phyloP scores from a whole-genome alignment of 139 green algal species.

The Yamagishiella unicocca region DNA sequence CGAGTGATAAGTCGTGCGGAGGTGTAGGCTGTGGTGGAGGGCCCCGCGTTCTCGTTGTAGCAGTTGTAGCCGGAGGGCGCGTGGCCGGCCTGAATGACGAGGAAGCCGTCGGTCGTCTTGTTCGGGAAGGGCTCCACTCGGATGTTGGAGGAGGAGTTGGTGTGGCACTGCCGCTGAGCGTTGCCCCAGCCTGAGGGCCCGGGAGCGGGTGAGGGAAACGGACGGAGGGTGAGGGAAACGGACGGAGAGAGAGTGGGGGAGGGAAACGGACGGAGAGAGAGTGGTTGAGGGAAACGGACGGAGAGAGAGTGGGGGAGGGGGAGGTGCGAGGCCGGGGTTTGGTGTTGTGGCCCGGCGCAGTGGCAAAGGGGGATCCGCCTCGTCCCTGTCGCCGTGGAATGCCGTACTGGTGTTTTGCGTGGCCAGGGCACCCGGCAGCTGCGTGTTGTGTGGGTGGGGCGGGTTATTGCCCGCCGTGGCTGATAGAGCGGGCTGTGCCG shows the following conservation, averaged over 20 bases:
- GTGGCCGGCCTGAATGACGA: constrained; percentile 7
- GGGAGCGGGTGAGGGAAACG: not conserved
- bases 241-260: not conserved
- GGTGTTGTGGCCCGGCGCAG: too few relatives aligned
- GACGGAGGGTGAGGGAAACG: not conserved
- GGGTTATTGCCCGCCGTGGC: too few relatives aligned
- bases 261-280: not conserved
- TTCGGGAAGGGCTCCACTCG: not conserved
- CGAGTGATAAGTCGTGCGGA: not conserved
- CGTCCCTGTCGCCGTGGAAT: too few relatives aligned
- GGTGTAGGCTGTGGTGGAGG: not conserved
- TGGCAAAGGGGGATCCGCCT: too few relatives aligned
- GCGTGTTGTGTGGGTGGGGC: too few relatives aligned
- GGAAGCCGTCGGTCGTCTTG: constrained; percentile 1
- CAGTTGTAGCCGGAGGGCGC: not conserved
- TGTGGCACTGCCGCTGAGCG: constrained; percentile 34
- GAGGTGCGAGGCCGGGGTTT: too few relatives aligned
- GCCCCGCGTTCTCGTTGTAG: not conserved
- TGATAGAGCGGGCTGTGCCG: too few relatives aligned
- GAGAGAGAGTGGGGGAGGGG: too few relatives aligned
- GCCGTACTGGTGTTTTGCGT: too few relatives aligned
- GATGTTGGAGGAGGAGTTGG: not conserved
- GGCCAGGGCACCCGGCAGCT: too few relatives aligned
- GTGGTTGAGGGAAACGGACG: too few relatives aligned
- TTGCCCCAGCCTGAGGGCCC: constrained; percentile 19